A percentile compares a stretch with the other conserved stretches of the same genome.
phyloP scores from a whole-genome alignment of 2,329 filamentous ascomycete species.

The Apiospora malaysiana region DNA sequence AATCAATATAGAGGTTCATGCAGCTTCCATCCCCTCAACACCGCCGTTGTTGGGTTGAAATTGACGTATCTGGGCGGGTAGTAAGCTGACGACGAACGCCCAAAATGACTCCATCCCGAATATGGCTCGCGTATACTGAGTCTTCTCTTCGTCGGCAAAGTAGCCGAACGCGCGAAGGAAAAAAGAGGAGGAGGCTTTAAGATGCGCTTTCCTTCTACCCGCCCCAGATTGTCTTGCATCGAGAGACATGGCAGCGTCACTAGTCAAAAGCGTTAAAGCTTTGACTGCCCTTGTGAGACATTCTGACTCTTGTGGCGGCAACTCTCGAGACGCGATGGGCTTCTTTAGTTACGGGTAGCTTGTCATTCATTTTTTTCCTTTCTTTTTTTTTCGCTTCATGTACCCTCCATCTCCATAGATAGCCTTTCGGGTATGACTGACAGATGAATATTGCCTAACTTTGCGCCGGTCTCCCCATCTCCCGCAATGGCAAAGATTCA shows the following conservation, averaged over 20 bases:
- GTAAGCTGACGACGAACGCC: background rate
- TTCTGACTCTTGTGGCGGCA: constrained; percentile 15
- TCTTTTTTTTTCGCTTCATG: no score
- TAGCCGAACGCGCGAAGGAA: background rate
- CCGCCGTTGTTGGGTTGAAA: background rate
- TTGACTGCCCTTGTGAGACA: background rate
- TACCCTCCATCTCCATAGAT: no score
- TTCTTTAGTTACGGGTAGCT: constrained; percentile 12
- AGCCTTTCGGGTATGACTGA: background rate
- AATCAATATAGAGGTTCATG: background rate
- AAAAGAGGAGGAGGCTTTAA: background rate
- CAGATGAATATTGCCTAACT: background rate
- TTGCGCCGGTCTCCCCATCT: background rate
- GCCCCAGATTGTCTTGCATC: constrained; percentile 10
- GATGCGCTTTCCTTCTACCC: background rate
- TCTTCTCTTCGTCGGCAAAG: background rate
- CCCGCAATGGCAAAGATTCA: background rate
- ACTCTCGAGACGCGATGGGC: background rate
- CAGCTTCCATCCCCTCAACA: background rate
- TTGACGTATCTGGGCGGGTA: background rate
- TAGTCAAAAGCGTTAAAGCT: background rate
- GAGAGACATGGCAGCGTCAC: background rate
- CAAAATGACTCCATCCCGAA: background rate
- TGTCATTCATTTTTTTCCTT: background rate
- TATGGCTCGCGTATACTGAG: background rate